Evolutionary conservation across 2,329 filamentous ascomycete species (phyloP).

Genomic region (Dendryphion nanum): DNA sequence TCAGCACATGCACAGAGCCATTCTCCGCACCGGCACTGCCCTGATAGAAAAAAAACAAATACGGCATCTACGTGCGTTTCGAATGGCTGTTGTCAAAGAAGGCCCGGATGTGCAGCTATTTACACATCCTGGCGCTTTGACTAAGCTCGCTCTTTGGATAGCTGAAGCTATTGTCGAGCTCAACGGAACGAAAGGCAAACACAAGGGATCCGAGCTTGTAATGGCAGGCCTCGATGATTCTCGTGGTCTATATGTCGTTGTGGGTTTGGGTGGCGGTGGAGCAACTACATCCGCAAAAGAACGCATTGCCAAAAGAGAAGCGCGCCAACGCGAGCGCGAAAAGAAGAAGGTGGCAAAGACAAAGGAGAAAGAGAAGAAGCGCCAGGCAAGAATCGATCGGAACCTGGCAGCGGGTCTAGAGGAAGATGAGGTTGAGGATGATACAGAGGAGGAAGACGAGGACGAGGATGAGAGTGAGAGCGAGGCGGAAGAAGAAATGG

Average conservation of each 20-base stretch:
- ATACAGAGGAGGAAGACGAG: constrained; percentile 57
- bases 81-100: constrained; percentile 94
- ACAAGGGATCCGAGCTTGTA: constrained; percentile 79
- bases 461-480: constrained; percentile 43
- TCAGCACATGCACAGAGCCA: constrained; percentile 86
- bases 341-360: constrained; percentile 52
- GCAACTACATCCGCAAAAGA: constrained; percentile 60
- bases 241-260: constrained; percentile 84
- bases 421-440: constrained; percentile 46
- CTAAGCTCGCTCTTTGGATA: constrained; percentile 91
- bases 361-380: constrained; percentile 61
- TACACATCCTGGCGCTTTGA: constrained; percentile 86
- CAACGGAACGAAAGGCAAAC: constrained; percentile 69
- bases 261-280: constrained; percentile 86
- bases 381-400: constrained; percentile 43
- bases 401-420: constrained; percentile 58
- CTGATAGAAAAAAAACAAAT: constrained; percentile 94
- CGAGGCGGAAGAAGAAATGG: constrained; percentile 56
- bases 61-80: constrained; percentile 85
- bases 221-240: constrained; percentile 87
- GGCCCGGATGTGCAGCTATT: constrained; percentile 90
- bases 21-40: constrained; percentile 87
- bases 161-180: constrained; percentile 88
- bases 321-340: constrained; percentile 57
- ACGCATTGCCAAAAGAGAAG: constrained; percentile 66